Evolutionary conservation across 805 yeast genomes (phyloP).

Genomic region (Kazachstania africana): DNA sequence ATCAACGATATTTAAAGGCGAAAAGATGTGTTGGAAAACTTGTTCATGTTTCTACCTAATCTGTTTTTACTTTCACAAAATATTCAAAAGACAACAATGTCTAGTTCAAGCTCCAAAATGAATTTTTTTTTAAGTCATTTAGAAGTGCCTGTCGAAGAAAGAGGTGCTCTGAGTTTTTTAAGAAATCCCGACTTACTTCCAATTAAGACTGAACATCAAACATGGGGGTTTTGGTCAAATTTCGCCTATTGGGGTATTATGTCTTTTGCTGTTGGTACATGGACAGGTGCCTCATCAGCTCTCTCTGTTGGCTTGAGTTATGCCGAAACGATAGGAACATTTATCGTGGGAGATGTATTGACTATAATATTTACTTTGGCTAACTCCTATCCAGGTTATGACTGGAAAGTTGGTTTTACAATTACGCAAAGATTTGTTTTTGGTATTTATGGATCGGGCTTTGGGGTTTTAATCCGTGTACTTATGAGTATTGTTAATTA

Average conservation of each 20-base stretch:
- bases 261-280: slow-evolving; percentile 34
- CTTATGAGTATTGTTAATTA: slow-evolving; percentile 37
- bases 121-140: slow-evolving; percentile 8
- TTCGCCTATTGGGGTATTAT: slow-evolving; percentile 36
- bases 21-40: too few species aligned
- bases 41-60: too few species aligned
- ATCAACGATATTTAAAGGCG: too few species aligned
- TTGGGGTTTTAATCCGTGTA: slow-evolving; percentile 33
- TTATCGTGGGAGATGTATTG: slow-evolving; percentile 35
- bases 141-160: slow-evolving; percentile 24
- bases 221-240: slow-evolving; percentile 30
- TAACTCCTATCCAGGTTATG: slow-evolving; percentile 37
- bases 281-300: slow-evolving; percentile 36
- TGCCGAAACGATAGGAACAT: slow-evolving; percentile 34
- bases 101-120: too few species aligned
- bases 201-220: slow-evolving; percentile 17
- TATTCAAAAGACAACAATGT: too few species aligned
- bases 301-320: slow-evolving; percentile 35
- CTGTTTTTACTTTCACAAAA: too few species aligned
- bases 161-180: slow-evolving; percentile 19
- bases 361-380: slow-evolving; percentile 34
- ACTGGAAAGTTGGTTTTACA: slow-evolving; percentile 40
- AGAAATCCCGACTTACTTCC: slow-evolving; percentile 26
- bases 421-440: slow-evolving; percentile 35
- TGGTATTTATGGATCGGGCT: slow-evolving; percentile 34